Percentiles rank a stretch among this genome's conserved stretches.
These are phyloP conservation scores for Cercospora zeae-maydis DNA, from an alignment of 2,329 filamentous ascomycete genomes.

Conservation along the genomic window DNA sequence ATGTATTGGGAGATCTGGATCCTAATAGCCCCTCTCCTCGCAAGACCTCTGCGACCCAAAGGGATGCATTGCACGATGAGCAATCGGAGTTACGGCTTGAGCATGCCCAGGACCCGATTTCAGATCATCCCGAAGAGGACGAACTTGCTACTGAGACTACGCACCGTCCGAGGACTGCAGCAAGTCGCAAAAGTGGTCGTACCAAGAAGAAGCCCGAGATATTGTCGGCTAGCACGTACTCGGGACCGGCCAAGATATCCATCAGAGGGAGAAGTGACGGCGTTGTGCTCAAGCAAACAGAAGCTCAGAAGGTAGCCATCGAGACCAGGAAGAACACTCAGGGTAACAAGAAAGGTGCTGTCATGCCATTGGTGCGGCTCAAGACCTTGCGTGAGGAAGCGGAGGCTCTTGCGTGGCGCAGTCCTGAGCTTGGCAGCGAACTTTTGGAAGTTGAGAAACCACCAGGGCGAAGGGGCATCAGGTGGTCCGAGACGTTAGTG, in stretches of 20 bases:
- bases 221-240: conserved; percentile 29
- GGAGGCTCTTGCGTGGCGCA: conserved; percentile 14
- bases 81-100: neutral
- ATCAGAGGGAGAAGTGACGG: conserved; percentile 42
- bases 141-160: conserved; percentile 15
- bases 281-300: conserved; percentile 48
- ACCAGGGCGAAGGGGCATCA: conserved; percentile 36
- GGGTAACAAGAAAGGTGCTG: conserved; percentile 48
- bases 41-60: conserved; percentile 20
- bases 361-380: conserved; percentile 44
- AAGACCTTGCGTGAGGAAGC: conserved; percentile 38
- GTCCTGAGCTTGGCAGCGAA: conserved; percentile 6
- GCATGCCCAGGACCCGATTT: conserved; percentile 7
- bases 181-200: conserved; percentile 25
- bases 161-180: conserved; percentile 11
- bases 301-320: conserved; percentile 48
- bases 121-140: conserved; percentile 16
- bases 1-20: conserved; percentile 46
- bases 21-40: conserved; percentile 46
- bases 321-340: conserved; percentile 48
- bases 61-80: conserved; percentile 4
- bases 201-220: conserved; percentile 25
- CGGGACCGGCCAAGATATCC: conserved; percentile 42
- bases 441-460: conserved; percentile 23
- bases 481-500: conserved; percentile 47